phyloP scores from a whole-genome alignment of 805 yeast species.

The Wickerhamomyces ciferrii region DNA sequence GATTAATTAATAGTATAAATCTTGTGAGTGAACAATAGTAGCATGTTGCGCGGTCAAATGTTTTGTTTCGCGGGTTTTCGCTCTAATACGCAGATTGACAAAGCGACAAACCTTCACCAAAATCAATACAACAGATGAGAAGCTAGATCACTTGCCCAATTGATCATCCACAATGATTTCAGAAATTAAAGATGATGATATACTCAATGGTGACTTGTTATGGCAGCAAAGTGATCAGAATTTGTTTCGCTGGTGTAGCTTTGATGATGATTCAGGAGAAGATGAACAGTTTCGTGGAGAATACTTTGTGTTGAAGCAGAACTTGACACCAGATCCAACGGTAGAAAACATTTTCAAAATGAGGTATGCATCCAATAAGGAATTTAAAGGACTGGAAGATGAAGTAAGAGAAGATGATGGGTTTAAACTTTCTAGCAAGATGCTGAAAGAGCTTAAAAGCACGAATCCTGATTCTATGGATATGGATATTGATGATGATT shows the following conservation, averaged over 20 bases:
- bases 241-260: conserved; percentile 6
- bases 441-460: conserved; percentile 18
- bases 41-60: not conserved
- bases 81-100: not conserved
- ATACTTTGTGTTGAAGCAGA: conserved; percentile 25
- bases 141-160: not conserved
- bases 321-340: conserved; percentile 36
- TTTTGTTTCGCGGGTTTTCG: not conserved
- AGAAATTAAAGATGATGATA: not conserved
- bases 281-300: conserved; percentile 4
- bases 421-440: conserved; percentile 25
- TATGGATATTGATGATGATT: conserved; percentile 12
- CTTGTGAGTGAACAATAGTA: not conserved
- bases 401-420: conserved; percentile 12
- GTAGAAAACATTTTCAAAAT: conserved; percentile 29
- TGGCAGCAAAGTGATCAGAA: not conserved
- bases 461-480: conserved; percentile 17
- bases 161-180: not conserved
- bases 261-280: not conserved
- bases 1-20: not conserved
- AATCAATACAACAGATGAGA: not conserved
- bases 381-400: conserved; percentile 12
- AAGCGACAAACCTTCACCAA: too few species aligned
- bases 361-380: conserved; percentile 11
- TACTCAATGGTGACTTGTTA: not conserved